phyloP scores from a whole-genome alignment of 2,329 filamentous ascomycete genomes.

The Trichoderma sp. region DNA sequence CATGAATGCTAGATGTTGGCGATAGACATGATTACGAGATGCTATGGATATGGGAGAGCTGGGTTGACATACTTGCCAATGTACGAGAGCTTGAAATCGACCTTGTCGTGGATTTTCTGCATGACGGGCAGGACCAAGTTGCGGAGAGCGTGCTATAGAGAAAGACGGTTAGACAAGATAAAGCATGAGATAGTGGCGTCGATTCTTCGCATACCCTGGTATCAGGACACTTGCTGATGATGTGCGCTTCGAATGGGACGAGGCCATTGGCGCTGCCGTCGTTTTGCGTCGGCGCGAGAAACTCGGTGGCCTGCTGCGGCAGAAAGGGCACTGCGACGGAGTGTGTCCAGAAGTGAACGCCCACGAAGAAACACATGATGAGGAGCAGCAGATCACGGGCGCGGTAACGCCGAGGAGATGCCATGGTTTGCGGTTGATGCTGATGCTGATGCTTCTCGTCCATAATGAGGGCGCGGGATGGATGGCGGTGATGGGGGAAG shows the following conservation, averaged over 20 bases:
- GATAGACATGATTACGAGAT: background rate
- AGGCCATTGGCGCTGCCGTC: conserved; percentile 28
- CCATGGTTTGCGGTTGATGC: conserved; percentile 23
- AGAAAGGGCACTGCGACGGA: background rate
- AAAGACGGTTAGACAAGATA: background rate
- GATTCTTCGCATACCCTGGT: conserved; percentile 53
- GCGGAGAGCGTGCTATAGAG: conserved; percentile 66
- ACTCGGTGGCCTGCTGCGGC: background rate
- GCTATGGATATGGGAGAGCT: background rate
- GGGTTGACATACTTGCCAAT: conserved; percentile 67
- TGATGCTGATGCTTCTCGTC: conserved; percentile 31
- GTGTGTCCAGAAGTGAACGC: conserved; percentile 24
- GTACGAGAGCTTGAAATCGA: conserved; percentile 87
- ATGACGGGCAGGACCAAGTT: conserved; percentile 82
- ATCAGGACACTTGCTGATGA: conserved; percentile 97
- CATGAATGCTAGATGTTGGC: background rate
- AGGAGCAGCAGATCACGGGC: conserved; percentile 28
- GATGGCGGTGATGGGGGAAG: background rate
- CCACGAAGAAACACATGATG: conserved; percentile 27
- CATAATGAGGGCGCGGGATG: conserved; percentile 25
- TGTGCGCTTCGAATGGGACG: conserved; percentile 87
- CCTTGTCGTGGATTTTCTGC: conserved; percentile 76
- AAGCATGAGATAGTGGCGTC: too few relatives aligned
- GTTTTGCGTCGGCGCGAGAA: background rate
- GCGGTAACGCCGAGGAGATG: conserved; percentile 14